These are phyloP conservation scores for Lecanicillium sp. DNA, from an alignment of 2,329 filamentous ascomycete species.

Conservation along the genomic window DNA sequence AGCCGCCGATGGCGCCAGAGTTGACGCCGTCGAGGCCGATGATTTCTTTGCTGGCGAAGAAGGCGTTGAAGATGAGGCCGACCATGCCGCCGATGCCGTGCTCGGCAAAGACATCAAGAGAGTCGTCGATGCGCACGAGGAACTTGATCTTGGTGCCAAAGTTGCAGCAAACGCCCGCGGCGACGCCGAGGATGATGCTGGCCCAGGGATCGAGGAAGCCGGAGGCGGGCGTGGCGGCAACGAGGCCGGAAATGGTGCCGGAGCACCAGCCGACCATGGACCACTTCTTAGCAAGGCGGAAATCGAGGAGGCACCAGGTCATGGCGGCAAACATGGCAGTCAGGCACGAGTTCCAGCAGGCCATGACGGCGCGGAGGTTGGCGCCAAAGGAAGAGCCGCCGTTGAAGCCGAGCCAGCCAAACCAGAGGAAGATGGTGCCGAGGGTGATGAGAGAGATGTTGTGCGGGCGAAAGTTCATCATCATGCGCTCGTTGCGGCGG, in stretches of 20 bases:
- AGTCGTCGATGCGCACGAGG: conserved; percentile 58
- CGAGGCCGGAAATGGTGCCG: conserved; percentile 61
- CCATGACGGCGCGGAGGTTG: conserved; percentile 89
- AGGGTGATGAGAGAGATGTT: conserved; percentile 97
- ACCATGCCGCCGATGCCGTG: conserved; percentile 63
- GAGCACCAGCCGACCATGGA: conserved; percentile 71
- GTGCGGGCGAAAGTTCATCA: conserved; percentile 98
- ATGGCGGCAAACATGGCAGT: conserved; percentile 87
- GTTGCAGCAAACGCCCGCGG: conserved; percentile 58
- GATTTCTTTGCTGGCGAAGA: conserved; percentile 62
- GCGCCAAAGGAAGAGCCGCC: conserved; percentile 90
- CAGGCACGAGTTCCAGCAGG: conserved; percentile 95
- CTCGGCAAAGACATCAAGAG: conserved; percentile 64
- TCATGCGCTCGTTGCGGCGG: conserved; percentile 96
- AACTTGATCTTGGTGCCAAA: conserved; percentile 60
- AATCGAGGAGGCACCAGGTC: conserved; percentile 94
- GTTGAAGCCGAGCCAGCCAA: conserved; percentile 98
- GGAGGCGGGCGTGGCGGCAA: conserved; percentile 61
- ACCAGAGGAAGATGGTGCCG: conserved; percentile 93
- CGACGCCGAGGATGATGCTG: conserved; percentile 56
- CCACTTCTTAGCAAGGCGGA: conserved; percentile 89
- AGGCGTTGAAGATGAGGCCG: conserved; percentile 62
- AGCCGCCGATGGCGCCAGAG: conserved; percentile 58
- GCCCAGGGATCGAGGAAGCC: conserved; percentile 62
- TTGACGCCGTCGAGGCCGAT: conserved; percentile 73